A percentile compares a stretch with the other conserved stretches of the same genome.
These are phyloP conservation scores for Pseudohalonectria lignicola DNA, from an alignment of 2,329 filamentous ascomycete genomes.

Conservation along the genomic window DNA sequence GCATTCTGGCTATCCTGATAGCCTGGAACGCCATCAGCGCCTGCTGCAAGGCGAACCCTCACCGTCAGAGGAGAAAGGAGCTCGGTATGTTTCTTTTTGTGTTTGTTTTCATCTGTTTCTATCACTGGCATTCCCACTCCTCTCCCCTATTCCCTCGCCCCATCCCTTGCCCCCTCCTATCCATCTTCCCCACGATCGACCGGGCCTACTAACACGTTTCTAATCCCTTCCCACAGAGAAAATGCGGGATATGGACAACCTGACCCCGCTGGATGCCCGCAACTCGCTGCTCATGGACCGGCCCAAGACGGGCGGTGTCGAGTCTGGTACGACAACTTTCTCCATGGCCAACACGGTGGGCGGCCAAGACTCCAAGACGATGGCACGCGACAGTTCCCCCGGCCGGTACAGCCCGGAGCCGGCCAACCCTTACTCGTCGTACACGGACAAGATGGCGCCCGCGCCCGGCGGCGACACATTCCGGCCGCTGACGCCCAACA, in stretches of 20 bases:
- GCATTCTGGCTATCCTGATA: constrained; percentile 75
- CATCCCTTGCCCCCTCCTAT: too few relatives aligned
- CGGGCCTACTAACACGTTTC: too few relatives aligned
- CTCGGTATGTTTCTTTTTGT: constrained; percentile 53
- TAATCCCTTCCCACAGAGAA: too few relatives aligned
- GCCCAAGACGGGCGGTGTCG: constrained; percentile 17
- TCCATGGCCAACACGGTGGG: constrained; percentile 28
- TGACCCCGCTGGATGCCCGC: constrained; percentile 78
- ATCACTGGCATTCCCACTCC: not conserved
- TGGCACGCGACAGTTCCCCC: constrained; percentile 17
- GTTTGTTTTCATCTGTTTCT: not conserved
- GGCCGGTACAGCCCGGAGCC: constrained; percentile 19
- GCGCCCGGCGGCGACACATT: constrained; percentile 12
- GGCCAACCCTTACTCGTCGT: constrained; percentile 14
- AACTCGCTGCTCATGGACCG: constrained; percentile 72
- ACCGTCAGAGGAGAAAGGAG: constrained; percentile 79
- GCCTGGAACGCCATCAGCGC: constrained; percentile 77
- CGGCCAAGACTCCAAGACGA: constrained; percentile 14
- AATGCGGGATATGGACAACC: constrained; percentile 64
- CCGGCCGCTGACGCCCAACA: constrained; percentile 25
- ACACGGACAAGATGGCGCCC: constrained; percentile 7
- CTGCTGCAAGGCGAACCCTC: constrained; percentile 80
- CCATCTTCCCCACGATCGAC: too few relatives aligned
- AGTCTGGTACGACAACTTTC: constrained; percentile 23
- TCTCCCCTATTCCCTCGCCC: too few relatives aligned